Evolutionary conservation across 345 rosid genomes (phyloP).

Genomic region (Physaria fendleri): DNA sequence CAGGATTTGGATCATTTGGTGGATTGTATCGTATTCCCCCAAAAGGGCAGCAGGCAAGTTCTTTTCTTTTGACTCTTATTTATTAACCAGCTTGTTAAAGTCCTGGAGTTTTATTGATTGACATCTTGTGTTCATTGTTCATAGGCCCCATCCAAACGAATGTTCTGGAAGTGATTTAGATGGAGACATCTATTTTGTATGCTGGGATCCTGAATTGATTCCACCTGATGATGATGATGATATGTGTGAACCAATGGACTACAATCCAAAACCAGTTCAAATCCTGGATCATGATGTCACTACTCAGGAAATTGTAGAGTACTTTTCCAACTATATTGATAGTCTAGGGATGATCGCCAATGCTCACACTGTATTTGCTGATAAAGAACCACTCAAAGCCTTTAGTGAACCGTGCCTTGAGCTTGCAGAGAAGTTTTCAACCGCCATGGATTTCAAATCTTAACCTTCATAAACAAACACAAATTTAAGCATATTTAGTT

Average conservation of each 20-base stretch:
- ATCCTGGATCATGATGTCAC: conserved; percentile 60
- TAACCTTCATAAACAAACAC: neutral
- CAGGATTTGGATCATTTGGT: conserved; percentile 42
- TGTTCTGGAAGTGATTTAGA: conserved; percentile 83
- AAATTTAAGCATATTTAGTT: neutral
- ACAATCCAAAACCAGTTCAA: conserved; percentile 43
- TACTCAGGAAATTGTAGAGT: conserved; percentile 49
- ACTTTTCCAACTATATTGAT: conserved; percentile 45
- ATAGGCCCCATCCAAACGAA: conserved; percentile 75
- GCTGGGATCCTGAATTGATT: conserved; percentile 61
- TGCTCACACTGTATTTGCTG: conserved; percentile 43
- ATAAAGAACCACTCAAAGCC: conserved; percentile 35
- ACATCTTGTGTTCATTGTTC: neutral
- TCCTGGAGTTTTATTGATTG: neutral
- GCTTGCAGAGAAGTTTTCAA: conserved; percentile 42
- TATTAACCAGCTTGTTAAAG: neutral
- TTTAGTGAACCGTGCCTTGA: conserved; percentile 31
- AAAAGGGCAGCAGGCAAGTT: conserved; percentile 43
- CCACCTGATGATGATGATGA: too few species aligned
- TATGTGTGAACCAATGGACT: conserved; percentile 59
- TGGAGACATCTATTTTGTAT: conserved; percentile 73
- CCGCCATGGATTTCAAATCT: conserved; percentile 54
- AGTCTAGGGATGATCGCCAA: conserved; percentile 44
- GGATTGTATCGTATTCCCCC: conserved; percentile 57
- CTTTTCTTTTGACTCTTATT: neutral